phyloP scores from a whole-genome alignment of 2,329 filamentous ascomycete genomes.

The Tolypocladium endophyticum region DNA sequence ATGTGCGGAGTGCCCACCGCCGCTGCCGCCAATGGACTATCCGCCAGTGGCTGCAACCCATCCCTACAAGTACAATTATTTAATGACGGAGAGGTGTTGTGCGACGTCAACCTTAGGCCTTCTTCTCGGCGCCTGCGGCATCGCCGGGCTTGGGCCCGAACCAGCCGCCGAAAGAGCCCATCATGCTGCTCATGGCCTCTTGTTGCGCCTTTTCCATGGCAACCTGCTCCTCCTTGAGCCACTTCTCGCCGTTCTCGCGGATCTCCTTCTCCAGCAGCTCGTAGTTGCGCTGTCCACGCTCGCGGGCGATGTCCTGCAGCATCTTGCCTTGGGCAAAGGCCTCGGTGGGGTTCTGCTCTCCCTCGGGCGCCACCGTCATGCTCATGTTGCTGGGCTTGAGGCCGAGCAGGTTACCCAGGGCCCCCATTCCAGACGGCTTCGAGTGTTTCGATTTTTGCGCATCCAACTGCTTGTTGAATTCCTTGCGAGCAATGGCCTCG shows the following conservation, averaged over 20 bases:
- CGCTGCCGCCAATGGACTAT: not conserved
- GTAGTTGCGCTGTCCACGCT: constrained; percentile 85
- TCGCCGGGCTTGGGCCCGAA: constrained; percentile 12
- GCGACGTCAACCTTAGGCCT: constrained; percentile 2
- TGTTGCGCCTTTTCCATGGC: constrained; percentile 83
- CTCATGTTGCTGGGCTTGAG: constrained; percentile 61
- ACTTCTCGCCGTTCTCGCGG: constrained; percentile 84
- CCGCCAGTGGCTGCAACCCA: not conserved
- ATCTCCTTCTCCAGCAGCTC: constrained; percentile 84
- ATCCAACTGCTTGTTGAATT: constrained; percentile 70
- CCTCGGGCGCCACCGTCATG: constrained; percentile 48
- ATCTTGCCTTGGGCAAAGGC: constrained; percentile 90
- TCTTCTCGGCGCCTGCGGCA: constrained; percentile 4
- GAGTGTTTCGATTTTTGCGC: constrained; percentile 52
- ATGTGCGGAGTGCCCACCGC: not conserved
- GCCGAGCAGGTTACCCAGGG: constrained; percentile 63
- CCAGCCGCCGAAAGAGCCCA: constrained; percentile 50
- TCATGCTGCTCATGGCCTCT: constrained; percentile 88
- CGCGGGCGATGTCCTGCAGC: constrained; percentile 87
- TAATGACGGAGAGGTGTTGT: not conserved
- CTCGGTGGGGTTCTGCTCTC: constrained; percentile 62
- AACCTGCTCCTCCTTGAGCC: constrained; percentile 86
- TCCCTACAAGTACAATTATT: not conserved
- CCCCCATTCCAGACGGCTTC: constrained; percentile 51
- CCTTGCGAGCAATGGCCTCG: constrained; percentile 74